These are phyloP conservation scores for Hibiscus trionum DNA, from an alignment of 345 rosid genomes.

Conservation along the genomic window DNA sequence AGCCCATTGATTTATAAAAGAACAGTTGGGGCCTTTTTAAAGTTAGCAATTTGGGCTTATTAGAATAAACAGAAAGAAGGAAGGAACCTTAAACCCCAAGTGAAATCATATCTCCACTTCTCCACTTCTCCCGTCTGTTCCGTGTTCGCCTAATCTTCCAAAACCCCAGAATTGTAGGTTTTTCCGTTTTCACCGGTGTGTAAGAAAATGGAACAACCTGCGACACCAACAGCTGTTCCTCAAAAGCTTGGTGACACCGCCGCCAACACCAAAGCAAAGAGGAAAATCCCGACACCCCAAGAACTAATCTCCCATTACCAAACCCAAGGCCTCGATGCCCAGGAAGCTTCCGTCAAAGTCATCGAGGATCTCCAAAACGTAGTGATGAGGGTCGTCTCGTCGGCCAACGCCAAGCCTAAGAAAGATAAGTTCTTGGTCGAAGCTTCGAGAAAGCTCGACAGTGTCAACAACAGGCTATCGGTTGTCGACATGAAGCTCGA, in stretches of 20 bases:
- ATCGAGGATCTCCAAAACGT: conserved; percentile 81
- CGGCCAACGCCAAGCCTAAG: conserved; percentile 26
- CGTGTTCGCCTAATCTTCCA: neutral
- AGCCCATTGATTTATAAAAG: too few species aligned
- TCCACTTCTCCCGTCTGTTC: neutral
- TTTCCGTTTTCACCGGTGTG: too few species aligned
- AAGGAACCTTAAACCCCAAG: neutral
- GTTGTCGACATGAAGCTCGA: conserved; percentile 79
- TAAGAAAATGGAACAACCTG: conserved; percentile 6
- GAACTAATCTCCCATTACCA: conserved; percentile 78
- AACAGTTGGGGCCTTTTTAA: too few species aligned
- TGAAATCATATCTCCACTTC: neutral
- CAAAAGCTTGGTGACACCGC: conserved; percentile 3
- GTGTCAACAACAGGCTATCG: conserved; percentile 41
- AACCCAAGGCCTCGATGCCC: conserved; percentile 57
- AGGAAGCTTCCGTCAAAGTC: conserved; percentile 70
- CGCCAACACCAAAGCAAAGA: conserved; percentile 20
- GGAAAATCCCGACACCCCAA: conserved; percentile 50
- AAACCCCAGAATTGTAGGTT: neutral
- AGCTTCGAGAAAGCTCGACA: conserved; percentile 53
- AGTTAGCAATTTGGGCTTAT: neutral
- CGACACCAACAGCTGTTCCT: neutral
- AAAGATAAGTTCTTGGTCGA: conserved; percentile 41
- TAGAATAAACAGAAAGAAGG: neutral
- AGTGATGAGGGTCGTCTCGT: conserved; percentile 44